Base-by-base conservation (phyloP, 257 asterid genomes). In the Nicotiana tomentosiformis region DNA sequence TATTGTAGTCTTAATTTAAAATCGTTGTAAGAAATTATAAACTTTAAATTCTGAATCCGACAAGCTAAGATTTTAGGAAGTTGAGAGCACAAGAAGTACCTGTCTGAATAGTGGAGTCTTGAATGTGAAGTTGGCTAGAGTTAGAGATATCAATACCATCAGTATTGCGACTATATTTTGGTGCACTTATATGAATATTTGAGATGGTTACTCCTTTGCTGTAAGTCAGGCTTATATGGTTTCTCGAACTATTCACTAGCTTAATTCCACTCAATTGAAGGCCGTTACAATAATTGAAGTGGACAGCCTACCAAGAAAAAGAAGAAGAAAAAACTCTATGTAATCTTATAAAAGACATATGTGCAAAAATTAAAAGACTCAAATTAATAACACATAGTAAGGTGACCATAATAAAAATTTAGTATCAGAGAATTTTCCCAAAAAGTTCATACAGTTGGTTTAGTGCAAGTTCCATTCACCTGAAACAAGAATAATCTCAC, bases 111-210 rank as follows among this genome's bases (percentile, higher is more conserved):
- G 32, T 64, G 65, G 84, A 76, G 14, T 74, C 58, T 23, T 49
- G 62, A 65, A 84, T 62, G 3, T 6, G 61, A 33, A 84, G 53
- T 18, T 46, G 79, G n/a, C 17, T 72, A 4, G 87, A 84, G 46
- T 29, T 55, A 80, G 68, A 33, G 51, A 84, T 32, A 65, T 74
- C 82, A 57, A 84, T 81, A 11, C 87, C 87, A 62, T 84, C 84
- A 12, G 87, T 81, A 56, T 76, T 84, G 20, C 79, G 82, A 70
- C 86, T 84, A 11, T 70, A 10, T 33, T 70, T 10, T 15, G 86
- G 86, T 69, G 86, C 86, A 84, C 60, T 4, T 11, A 84, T 84
- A 30, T 60, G 46, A 33, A 84, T 49, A 9, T 70, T 30, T 6
- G 83, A 79, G 39, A 84, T 11, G 15, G 30, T 26, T 7, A 80